These are phyloP conservation scores for Neurospora pannonica DNA, from an alignment of 495 filamentous ascomycete species.

Conservation along the genomic window DNA sequence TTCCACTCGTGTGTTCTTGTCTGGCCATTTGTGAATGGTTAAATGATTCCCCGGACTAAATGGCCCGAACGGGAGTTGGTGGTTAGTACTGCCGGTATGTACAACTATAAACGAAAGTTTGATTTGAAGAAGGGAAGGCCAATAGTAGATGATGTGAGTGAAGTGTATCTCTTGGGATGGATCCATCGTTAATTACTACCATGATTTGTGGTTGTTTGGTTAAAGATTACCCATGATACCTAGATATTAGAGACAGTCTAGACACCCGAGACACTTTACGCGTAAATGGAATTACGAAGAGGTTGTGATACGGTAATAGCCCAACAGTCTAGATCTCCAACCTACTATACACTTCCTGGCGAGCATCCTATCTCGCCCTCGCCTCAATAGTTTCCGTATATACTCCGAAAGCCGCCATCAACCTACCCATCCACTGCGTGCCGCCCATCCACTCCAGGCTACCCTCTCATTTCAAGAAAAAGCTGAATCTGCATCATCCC, in stretches of 20 bases:
- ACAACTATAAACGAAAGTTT: not conserved
- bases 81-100: not conserved
- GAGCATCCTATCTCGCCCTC: too few species aligned
- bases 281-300: too few species aligned
- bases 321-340: too few species aligned
- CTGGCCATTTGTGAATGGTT: not conserved
- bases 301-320: too few species aligned
- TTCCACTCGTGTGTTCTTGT: not conserved
- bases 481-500: too few species aligned
- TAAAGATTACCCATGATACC: not conserved
- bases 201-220: not conserved
- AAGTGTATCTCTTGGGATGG: not conserved
- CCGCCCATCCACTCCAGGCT: too few species aligned
- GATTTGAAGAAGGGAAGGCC: not conserved
- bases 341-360: too few species aligned
- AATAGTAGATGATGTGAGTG: not conserved
- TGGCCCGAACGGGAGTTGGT: not conserved
- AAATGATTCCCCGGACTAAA: too few species aligned
- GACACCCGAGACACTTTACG: not conserved
- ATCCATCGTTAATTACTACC: not conserved
- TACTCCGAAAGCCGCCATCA: too few species aligned
- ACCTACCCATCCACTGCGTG: too few species aligned
- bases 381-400: too few species aligned
- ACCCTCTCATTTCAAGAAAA: too few species aligned
- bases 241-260: not conserved